Evolutionary conservation across 805 yeast species (phyloP).

Genomic region (Candida yuanshanica): DNA sequence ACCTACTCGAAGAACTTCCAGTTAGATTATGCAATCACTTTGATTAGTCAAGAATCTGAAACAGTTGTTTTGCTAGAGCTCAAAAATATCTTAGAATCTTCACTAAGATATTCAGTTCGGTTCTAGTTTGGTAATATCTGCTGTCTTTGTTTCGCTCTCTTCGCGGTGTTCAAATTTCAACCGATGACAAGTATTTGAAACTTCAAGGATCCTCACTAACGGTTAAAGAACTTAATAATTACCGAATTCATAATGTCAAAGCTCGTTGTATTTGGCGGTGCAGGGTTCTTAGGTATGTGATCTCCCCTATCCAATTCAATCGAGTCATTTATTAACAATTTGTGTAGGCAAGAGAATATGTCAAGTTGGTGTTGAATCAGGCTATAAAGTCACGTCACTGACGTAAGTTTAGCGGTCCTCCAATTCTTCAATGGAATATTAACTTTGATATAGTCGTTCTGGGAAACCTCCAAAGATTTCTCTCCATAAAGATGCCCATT

Average conservation of each 20-base stretch:
- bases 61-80: too few species aligned
- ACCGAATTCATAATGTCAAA: slow-evolving; percentile 20
- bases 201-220: too few species aligned
- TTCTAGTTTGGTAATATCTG: too few species aligned
- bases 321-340: background rate
- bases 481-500: slow-evolving; percentile 28
- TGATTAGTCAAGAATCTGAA: too few species aligned
- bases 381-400: slow-evolving; percentile 64
- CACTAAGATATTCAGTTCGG: too few species aligned
- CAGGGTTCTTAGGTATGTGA: slow-evolving; percentile 61
- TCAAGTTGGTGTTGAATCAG: slow-evolving; percentile 55
- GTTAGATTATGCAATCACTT: too few species aligned
- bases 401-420: slow-evolving; percentile 29
- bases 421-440: background rate
- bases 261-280: slow-evolving; percentile 78
- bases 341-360: slow-evolving; percentile 56
- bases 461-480: slow-evolving; percentile 42
- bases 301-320: background rate
- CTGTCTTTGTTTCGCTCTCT: too few species aligned
- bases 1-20: too few species aligned
- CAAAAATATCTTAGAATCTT: too few species aligned
- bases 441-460: slow-evolving; percentile 31
- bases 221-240: background rate
- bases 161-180: too few species aligned
- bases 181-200: too few species aligned